A percentile compares a stretch with the other conserved stretches of the same genome.
phyloP scores from a whole-genome alignment of 257 asterid species.

The Solanum virginianum region DNA sequence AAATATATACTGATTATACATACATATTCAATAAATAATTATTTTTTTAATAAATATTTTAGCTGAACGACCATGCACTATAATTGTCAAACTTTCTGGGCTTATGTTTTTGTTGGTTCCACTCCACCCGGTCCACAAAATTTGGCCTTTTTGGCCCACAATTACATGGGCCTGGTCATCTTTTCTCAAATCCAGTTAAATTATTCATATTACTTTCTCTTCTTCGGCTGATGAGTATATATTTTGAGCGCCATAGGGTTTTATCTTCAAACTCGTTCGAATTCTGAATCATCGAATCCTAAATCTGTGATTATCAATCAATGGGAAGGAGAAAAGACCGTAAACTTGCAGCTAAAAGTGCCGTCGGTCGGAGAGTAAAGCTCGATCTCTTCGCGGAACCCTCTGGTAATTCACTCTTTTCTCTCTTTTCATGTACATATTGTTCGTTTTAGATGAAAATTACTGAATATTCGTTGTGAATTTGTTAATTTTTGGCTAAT shows the following conservation, averaged over 20 bases:
- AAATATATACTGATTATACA: no score
- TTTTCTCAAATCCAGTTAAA: not conserved
- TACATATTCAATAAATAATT: no score
- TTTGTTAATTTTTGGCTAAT: not conserved
- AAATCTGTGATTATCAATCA: not conserved
- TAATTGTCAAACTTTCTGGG: not conserved
- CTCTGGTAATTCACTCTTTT: slow-evolving; percentile 36
- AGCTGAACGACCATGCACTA: no score
- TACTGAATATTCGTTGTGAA: not conserved
- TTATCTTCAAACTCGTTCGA: not conserved
- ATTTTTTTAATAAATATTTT: no score
- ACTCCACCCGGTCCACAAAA: not conserved
- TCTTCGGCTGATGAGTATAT: not conserved
- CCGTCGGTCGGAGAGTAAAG: slow-evolving; percentile 75
- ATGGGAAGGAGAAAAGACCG: slow-evolving; percentile 99
- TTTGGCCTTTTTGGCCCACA: not conserved
- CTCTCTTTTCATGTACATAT: not conserved
- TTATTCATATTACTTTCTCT: not conserved
- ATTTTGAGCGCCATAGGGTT: not conserved
- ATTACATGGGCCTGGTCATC: not conserved
- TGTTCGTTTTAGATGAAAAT: not conserved
- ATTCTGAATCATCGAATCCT: not conserved
- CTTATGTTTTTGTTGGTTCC: not conserved
- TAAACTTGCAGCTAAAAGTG: slow-evolving; percentile 54
- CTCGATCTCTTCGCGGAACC: slow-evolving; percentile 95